Evolutionary conservation across 1,139 yeast species (phyloP), one percentile per base, ranked within the genome.

Genomic region (Pichia sp.): DNA sequence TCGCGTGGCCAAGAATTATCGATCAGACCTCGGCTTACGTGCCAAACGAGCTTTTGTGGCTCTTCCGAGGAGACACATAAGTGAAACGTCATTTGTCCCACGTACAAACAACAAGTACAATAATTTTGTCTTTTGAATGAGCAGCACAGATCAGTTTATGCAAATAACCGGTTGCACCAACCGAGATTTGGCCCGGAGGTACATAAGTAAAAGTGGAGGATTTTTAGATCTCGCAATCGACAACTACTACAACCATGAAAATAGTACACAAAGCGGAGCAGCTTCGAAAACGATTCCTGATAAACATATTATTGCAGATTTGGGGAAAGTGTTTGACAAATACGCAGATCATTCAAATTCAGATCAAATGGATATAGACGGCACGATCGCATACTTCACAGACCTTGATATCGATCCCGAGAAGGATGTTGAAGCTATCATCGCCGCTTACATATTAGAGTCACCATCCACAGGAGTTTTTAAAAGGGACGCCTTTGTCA

Each of bases 361-460:
- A 66, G 66, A 26, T 66, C 60, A 36, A 78, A 79, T 50, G 93
- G 83, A 36, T 75, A 86, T 26, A 7, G 93, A 88, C 54, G 97
- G 96, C 0, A 85, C 96, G 0, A 69, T 91, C 21, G 61, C 65
- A 44, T 87, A 84, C 60, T 71, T 89, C 42, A 75, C 73, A 9
- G 96, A 85, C 61, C 69, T 91, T 48, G 80, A 78, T 0, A 74
- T 85, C 44, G 82, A 81, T 18, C 84, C 91, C 0, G 97, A 91
- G 59, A 46, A 26, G 5, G 91, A 91, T 62, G 73, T 80, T 8
- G 76, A 71, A 2, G 84, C 90, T 4, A 72, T 91, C 52, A 82
- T 87, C 0, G 68, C 91, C 18, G 90, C 95, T 1, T 82, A 79
- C 62, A 74, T 85, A 52, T 72, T 90, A 46, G 76, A 79, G 41